Percentiles rank a stretch among this genome's conserved stretches.
These are phyloP conservation scores for Leptographium procerum DNA, from an alignment of 2,329 filamentous ascomycete genomes.

Conservation along the genomic window DNA sequence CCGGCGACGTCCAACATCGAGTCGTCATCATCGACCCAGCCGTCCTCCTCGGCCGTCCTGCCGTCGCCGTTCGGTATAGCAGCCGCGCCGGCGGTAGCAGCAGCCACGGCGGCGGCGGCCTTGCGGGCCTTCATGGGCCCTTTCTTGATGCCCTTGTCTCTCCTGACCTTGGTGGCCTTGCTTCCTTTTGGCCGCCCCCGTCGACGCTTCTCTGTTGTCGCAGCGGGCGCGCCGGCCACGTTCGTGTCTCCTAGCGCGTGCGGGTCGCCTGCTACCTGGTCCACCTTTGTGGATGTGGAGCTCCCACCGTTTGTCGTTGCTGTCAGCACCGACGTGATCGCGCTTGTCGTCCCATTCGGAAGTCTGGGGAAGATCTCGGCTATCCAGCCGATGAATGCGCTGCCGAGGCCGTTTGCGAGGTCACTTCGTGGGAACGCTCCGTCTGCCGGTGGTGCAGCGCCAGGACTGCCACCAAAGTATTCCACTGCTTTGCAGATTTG, in stretches of 20 bases:
- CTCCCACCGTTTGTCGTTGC: not conserved
- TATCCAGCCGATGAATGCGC: conserved; percentile 49
- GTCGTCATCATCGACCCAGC: conserved; percentile 35
- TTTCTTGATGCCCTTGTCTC: conserved; percentile 42
- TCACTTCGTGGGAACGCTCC: conserved; percentile 44
- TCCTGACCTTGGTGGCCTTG: conserved; percentile 34
- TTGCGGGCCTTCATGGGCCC: conserved; percentile 18
- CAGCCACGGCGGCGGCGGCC: conserved; percentile 1
- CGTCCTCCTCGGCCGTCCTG: conserved; percentile 22
- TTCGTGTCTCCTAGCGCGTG: not conserved
- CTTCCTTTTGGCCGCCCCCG: conserved; percentile 47
- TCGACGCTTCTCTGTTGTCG: conserved; percentile 25
- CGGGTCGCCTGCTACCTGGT: not conserved
- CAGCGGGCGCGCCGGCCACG: not conserved
- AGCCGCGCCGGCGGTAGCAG: not conserved
- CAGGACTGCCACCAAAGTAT: conserved; percentile 52
- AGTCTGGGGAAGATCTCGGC: conserved; percentile 49
- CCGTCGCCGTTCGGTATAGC: conserved; percentile 1
- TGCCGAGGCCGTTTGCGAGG: conserved; percentile 43
- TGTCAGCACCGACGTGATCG: not conserved
- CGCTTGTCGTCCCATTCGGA: not conserved
- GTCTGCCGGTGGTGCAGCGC: conserved; percentile 37
- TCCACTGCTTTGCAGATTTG: conserved; percentile 50
- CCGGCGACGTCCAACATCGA: conserved; percentile 16
- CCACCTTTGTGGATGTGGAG: not conserved